A percentile compares a stretch with the other conserved stretches of the same genome.
These are phyloP conservation scores for Salix brachista DNA, from an alignment of 345 rosid species.

Conservation along the genomic window DNA sequence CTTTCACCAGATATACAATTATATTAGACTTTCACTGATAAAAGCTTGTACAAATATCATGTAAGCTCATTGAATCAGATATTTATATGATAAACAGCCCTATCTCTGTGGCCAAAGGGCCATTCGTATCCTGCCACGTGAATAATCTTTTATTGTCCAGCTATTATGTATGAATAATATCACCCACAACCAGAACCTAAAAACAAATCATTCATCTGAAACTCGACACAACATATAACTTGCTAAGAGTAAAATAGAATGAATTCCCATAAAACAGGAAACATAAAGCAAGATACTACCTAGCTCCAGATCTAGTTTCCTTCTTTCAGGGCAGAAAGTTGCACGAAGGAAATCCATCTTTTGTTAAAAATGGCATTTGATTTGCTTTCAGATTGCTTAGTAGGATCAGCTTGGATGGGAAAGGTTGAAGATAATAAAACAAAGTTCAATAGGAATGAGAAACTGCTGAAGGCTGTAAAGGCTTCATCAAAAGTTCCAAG, in stretches of 20 bases:
- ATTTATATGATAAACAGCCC: too few relatives aligned
- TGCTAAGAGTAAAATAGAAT: too few relatives aligned
- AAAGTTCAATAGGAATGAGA: neutral
- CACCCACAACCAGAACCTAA: neutral
- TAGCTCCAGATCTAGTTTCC: neutral
- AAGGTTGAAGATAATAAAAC: neutral
- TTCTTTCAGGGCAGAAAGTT: neutral
- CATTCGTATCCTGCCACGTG: neutral
- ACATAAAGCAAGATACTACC: neutral
- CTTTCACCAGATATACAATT: neutral
- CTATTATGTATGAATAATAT: neutral
- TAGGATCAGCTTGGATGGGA: neutral
- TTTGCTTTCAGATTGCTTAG: neutral
- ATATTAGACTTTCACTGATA: neutral
- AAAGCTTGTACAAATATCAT: too few relatives aligned
- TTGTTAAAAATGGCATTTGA: neutral
- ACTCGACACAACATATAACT: too few relatives aligned
- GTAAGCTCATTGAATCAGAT: too few relatives aligned
- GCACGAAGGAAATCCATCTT: neutral
- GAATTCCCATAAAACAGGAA: neutral
- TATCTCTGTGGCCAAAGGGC: neutral
- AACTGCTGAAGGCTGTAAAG: neutral
- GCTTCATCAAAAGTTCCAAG: neutral
- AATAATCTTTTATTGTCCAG: neutral
- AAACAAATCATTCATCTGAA: too few relatives aligned